Evolutionary conservation across 495 filamentous ascomycete species (phyloP).

Genomic region (Hypoxylon rickii): DNA sequence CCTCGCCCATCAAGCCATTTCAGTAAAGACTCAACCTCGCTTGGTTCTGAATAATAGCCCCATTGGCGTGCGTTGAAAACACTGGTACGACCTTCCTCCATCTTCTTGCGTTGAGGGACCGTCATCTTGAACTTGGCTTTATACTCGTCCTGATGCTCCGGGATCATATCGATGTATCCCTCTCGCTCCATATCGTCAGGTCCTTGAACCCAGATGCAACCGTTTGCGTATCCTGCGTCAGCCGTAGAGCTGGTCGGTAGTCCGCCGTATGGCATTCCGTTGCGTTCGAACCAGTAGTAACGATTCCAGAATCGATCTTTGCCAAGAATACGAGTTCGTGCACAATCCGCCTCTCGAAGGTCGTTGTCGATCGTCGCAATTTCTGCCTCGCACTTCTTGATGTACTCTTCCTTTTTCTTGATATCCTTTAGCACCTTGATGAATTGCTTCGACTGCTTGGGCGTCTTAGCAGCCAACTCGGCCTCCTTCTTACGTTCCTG

Average conservation of each 20-base stretch:
- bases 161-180: slow-evolving; percentile 73
- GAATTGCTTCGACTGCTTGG: slow-evolving; percentile 84
- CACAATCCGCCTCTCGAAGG: slow-evolving; percentile 89
- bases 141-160: slow-evolving; percentile 67
- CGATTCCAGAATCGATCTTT: slow-evolving; percentile 97
- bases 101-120: slow-evolving; percentile 80
- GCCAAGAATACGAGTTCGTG: slow-evolving; percentile 83
- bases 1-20: slow-evolving; percentile 88
- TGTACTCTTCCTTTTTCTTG: slow-evolving; percentile 76
- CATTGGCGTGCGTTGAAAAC: slow-evolving; percentile 80
- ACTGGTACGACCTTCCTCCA: slow-evolving; percentile 82
- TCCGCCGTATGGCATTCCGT: slow-evolving; percentile 95
- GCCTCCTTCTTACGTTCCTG: slow-evolving; percentile 78
- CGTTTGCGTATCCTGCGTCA: slow-evolving; percentile 86
- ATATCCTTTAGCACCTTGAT: slow-evolving; percentile 86
- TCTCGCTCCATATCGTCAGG: slow-evolving; percentile 86
- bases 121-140: slow-evolving; percentile 73
- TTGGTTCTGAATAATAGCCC: slow-evolving; percentile 85
- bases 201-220: slow-evolving; percentile 93
- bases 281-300: slow-evolving; percentile 99
- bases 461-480: slow-evolving; percentile 78
- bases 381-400: slow-evolving; percentile 79
- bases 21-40: slow-evolving; percentile 75
- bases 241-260: slow-evolving; percentile 87
- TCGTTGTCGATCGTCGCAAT: slow-evolving; percentile 87